phyloP scores from a whole-genome alignment of 495 filamentous ascomycete genomes.

The Aspergillus conjunctus region DNA sequence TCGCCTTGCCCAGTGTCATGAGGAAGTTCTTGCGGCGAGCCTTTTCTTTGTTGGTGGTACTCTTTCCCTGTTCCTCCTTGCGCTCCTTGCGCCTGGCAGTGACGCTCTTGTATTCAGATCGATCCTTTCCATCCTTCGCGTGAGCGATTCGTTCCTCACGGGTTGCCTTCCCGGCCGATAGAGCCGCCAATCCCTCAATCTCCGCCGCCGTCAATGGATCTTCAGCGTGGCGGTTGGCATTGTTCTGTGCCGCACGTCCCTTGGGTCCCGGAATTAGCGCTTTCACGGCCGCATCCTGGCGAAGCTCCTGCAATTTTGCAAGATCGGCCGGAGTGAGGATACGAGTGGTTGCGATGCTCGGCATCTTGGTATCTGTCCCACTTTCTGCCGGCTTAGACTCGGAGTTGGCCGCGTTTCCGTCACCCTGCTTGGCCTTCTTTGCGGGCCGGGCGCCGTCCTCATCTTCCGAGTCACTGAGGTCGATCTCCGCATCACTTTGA shows the following conservation, averaged over 20 bases:
- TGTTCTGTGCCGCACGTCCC: conserved; percentile 42
- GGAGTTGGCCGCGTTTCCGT: conserved; percentile 29
- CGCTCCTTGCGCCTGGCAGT: conserved; percentile 78
- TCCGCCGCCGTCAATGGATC: conserved; percentile 83
- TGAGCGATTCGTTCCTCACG: conserved; percentile 81
- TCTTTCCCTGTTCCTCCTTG: conserved; percentile 86
- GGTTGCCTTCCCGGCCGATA: conserved; percentile 71
- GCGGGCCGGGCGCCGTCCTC: conserved; percentile 59
- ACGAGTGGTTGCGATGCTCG: conserved; percentile 77
- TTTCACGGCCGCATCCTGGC: conserved; percentile 67
- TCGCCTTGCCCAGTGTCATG: conserved; percentile 96
- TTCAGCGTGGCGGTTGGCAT: conserved; percentile 66
- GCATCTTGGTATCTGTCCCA: conserved; percentile 46
- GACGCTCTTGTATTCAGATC: conserved; percentile 77
- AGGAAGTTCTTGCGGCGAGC: conserved; percentile 93
- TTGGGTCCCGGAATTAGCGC: conserved; percentile 54
- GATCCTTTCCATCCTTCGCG: conserved; percentile 74
- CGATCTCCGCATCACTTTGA: conserved; percentile 77
- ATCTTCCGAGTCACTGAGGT: conserved; percentile 72
- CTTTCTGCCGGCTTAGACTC: conserved; percentile 24
- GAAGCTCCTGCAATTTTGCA: conserved; percentile 87
- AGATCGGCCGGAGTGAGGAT: conserved; percentile 93
- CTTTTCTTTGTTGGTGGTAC: conserved; percentile 98
- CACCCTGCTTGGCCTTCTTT: conserved; percentile 58
- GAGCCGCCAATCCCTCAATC: conserved; percentile 71